Evolutionary conservation across 306 rosid species (phyloP), one percentile per base, ranked within the genome.

Genomic region (Carpinus viminea): DNA sequence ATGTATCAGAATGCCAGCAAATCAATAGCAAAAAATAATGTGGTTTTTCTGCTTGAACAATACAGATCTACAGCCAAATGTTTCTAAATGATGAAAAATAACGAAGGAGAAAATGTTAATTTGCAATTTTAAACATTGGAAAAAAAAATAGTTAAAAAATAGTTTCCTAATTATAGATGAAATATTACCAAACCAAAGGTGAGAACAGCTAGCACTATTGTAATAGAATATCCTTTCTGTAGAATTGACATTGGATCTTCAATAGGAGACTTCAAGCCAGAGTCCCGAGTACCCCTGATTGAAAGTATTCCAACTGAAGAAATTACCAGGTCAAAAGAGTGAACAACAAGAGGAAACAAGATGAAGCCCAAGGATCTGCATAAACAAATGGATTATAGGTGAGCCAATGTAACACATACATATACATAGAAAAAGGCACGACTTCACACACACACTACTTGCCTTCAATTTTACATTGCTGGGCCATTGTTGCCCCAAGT

Each of bases 161-260:
- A 73, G 41, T 72, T 18, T 64, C 48, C 8, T 2, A 2, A 73
- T 46, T 69, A 76, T 74, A 72, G 76, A 85, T 21, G 70, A 80
- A 72, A 74, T 61, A 90, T 91, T 95, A 95, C 99, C 99, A 84
- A 77, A 76, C 96, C 93, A 79, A 95, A 95, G 65, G 98, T 87
- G 77, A 95, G 74, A 85, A 95, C 94, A 89, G 98, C 98, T 82
- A 95, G 85, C 73, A 93, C 83, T 77, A 95, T 91, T 17, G 98
- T 91, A 66, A 91, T 41, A 75, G 99, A 93, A 80, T 95, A 95
- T 91, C 99, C 98, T 85, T 88, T 93, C 85, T 95, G 93, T 70
- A 95, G 96, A 87, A 93, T 91, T 81, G 93, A 26, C 99, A 95
- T 95, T 5, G 99, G 98, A 89, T 95, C 99, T 87, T 95, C 98